These are phyloP conservation scores for Zygotorulaspora mrakii DNA, from an alignment of 1,139 yeast species.

Conservation along the genomic window DNA sequence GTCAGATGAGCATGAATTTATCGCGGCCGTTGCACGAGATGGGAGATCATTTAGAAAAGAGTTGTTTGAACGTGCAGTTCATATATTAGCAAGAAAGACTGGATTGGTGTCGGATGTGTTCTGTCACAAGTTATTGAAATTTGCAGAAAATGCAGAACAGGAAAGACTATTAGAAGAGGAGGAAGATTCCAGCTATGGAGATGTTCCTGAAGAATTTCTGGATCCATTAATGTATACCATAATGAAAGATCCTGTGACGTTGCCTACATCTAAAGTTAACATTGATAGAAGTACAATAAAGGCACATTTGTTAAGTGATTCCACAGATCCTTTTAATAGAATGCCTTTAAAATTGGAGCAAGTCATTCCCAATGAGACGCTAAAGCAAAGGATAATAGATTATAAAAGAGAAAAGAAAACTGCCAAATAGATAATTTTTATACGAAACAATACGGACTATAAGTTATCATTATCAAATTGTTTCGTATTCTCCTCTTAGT, in stretches of 20 bases:
- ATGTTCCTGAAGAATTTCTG: conserved; percentile 90
- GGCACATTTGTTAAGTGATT: conserved; percentile 88
- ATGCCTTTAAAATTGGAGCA: conserved; percentile 86
- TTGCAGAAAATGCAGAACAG: conserved; percentile 61
- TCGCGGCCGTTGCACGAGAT: conserved; percentile 81
- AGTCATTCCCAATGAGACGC: conserved; percentile 69
- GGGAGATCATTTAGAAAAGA: conserved; percentile 74
- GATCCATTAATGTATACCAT: conserved; percentile 95
- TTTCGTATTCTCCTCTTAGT: too few species aligned
- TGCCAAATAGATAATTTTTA: too few species aligned
- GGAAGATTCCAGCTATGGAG: conserved; percentile 86
- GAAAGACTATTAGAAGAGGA: conserved; percentile 64
- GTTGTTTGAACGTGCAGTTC: conserved; percentile 66
- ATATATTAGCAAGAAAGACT: conserved; percentile 53
- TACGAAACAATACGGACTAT: too few species aligned
- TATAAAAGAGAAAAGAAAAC: conserved; percentile 47
- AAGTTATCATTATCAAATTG: too few species aligned
- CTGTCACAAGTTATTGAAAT: conserved; percentile 48
- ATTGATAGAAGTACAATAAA: conserved; percentile 90
- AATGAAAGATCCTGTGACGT: conserved; percentile 92
- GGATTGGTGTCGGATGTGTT: conserved; percentile 53
- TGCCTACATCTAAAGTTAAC: conserved; percentile 79
- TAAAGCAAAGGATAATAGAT: conserved; percentile 56
- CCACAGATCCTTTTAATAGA: conserved; percentile 96
- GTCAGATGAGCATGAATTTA: conserved; percentile 58